A percentile compares a stretch with the other conserved stretches of the same genome.
These are phyloP conservation scores for Beauveria asiatica DNA, from an alignment of 2,329 filamentous ascomycete genomes.

Conservation along the genomic window DNA sequence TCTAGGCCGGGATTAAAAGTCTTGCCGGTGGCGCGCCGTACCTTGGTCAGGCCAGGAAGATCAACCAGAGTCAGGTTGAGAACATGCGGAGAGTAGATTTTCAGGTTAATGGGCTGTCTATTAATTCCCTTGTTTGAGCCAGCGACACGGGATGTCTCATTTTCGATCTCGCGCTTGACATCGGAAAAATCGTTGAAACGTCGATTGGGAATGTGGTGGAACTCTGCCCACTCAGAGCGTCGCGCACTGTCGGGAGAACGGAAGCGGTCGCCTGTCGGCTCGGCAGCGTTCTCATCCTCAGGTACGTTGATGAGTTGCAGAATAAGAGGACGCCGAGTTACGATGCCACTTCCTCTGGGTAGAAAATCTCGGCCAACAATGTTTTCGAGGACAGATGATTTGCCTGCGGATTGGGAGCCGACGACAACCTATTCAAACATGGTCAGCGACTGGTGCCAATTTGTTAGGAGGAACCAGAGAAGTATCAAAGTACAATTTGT, in stretches of 20 bases:
- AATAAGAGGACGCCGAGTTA: conserved; percentile 87
- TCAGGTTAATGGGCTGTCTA: conserved; percentile 92
- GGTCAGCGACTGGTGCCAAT: conserved; percentile 8
- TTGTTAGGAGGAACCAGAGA: background rate
- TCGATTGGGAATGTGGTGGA: conserved; percentile 86
- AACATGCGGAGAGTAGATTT: conserved; percentile 95
- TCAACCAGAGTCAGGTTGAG: conserved; percentile 94
- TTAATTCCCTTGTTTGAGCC: conserved; percentile 99
- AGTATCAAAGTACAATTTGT: conserved; percentile 69
- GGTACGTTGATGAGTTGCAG: conserved; percentile 97
- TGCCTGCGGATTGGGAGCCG: conserved; percentile 95
- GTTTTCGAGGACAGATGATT: conserved; percentile 97
- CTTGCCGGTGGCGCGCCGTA: conserved; percentile 27
- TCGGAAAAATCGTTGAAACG: conserved; percentile 86
- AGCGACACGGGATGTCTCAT: conserved; percentile 83
- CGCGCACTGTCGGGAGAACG: conserved; percentile 63
- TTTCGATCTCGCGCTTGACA: conserved; percentile 94
- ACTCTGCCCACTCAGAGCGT: conserved; percentile 79
- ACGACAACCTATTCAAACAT: conserved; percentile 69
- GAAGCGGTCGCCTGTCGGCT: conserved; percentile 63
- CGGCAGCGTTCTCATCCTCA: conserved; percentile 58
- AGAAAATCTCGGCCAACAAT: conserved; percentile 97
- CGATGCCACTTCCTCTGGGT: conserved; percentile 91
- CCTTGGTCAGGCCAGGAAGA: conserved; percentile 90
- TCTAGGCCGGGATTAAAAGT: background rate